A percentile compares a stretch with the other conserved stretches of the same genome.
Conservation (phyloP, 2,329 filamentous ascomycete species). For the Aspergillus sergii region DNA sequence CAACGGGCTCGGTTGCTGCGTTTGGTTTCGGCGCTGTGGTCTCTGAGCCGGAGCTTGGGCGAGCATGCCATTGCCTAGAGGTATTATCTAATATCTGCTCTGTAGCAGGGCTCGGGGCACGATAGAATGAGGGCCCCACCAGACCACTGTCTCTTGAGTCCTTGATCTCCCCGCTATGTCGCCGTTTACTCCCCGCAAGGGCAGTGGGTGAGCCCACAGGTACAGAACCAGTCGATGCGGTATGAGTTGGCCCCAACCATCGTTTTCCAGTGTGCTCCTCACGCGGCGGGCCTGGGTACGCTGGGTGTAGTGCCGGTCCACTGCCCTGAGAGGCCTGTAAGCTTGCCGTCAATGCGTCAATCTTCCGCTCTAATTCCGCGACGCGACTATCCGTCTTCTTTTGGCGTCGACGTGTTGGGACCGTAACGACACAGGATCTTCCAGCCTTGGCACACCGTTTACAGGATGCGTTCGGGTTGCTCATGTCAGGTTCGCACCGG, state of each 20-base stretch:
- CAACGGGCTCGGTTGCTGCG: conserved; percentile 38
- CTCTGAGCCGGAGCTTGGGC: conserved; percentile 8
- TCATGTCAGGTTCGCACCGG: conserved; percentile 76
- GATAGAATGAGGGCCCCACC: not conserved
- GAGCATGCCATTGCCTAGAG: conserved; percentile 25
- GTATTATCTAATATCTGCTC: conserved; percentile 22
- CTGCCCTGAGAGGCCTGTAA: conserved; percentile 60
- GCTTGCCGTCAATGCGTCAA: conserved; percentile 82
- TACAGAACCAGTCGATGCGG: conserved; percentile 5
- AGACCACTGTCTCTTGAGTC: conserved; percentile 10
- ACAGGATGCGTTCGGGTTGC: conserved; percentile 65
- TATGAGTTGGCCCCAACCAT: conserved; percentile 28
- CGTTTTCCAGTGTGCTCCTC: conserved; percentile 41
- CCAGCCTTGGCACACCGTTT: conserved; percentile 79
- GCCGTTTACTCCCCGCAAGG: conserved; percentile 34
- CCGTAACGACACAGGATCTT: conserved; percentile 75
- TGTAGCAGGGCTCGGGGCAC: conserved; percentile 22
- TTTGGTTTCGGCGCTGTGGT: conserved; percentile 18
- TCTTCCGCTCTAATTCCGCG: conserved; percentile 88
- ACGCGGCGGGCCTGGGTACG: conserved; percentile 32
- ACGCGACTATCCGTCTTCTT: conserved; percentile 91
- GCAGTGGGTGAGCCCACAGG: conserved; percentile 6
- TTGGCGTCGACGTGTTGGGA: conserved; percentile 75
- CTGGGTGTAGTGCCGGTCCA: conserved; percentile 22
- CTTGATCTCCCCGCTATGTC: conserved; percentile 34